A percentile compares a stretch with the other conserved stretches of the same genome.
Evolutionary conservation across 371 early-diverging fungal genomes (phyloP).

Genomic region (Lichtheimia hyalospora): DNA sequence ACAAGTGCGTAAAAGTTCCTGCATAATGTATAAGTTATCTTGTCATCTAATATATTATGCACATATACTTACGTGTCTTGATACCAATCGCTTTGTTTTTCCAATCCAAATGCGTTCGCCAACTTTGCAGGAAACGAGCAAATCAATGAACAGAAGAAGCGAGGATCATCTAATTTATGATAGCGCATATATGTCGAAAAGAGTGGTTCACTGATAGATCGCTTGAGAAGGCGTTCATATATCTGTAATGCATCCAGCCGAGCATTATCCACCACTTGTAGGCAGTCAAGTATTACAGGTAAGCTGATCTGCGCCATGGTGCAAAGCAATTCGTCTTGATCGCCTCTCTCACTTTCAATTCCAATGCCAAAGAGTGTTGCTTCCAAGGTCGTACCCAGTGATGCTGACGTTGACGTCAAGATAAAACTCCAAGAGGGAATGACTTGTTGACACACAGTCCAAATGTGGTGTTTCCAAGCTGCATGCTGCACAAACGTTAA

Average conservation of each 20-base stretch:
- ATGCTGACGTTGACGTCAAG: neutral
- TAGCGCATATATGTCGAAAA: neutral
- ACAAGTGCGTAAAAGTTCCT: conserved; percentile 10
- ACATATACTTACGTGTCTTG: conserved; percentile 7
- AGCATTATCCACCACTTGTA: conserved; percentile 12
- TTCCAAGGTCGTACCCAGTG: neutral
- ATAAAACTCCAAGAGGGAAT: conserved; percentile 31
- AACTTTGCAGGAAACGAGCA: conserved; percentile 35
- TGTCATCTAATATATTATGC: neutral
- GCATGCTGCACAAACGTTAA: neutral
- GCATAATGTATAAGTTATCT: neutral
- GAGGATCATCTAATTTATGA: neutral
- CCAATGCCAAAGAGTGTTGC: conserved; percentile 1
- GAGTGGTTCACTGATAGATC: neutral
- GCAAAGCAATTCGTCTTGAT: neutral
- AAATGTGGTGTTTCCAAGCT: conserved; percentile 30
- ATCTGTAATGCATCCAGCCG: neutral
- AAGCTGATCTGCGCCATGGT: conserved; percentile 17
- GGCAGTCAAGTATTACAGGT: conserved; percentile 24
- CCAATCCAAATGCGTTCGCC: conserved; percentile 28
- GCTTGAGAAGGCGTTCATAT: conserved; percentile 1
- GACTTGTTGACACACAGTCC: conserved; percentile 20
- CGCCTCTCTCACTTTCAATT: neutral
- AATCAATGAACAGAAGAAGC: conserved; percentile 24
- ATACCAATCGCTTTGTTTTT: conserved; percentile 14